phyloP scores from a whole-genome alignment of 2,329 filamentous ascomycete species.

The Leptosphaerulina australis region DNA sequence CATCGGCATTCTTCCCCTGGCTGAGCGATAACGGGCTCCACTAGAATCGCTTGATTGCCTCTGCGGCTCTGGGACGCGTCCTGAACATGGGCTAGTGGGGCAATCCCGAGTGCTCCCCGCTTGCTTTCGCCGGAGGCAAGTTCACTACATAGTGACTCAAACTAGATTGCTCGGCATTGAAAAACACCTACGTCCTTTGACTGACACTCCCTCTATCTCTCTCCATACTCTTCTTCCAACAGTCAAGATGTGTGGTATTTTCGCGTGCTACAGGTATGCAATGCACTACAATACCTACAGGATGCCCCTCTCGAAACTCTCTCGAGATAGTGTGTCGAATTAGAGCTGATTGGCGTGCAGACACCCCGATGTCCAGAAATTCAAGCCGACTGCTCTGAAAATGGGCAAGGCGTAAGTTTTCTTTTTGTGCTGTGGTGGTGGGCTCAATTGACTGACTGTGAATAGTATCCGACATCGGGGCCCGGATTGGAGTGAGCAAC shows the following conservation, averaged over 20 bases:
- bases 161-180: constrained; percentile 24
- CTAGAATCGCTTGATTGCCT: constrained; percentile 10
- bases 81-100: constrained; percentile 30
- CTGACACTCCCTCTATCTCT: constrained; percentile 10
- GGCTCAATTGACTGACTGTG: constrained; percentile 44
- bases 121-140: constrained; percentile 29
- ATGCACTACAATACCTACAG: constrained; percentile 21
- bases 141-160: constrained; percentile 32
- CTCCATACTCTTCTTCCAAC: constrained; percentile 12
- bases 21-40: constrained; percentile 20
- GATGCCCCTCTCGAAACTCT: constrained; percentile 32
- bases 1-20: constrained; percentile 26
- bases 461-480: constrained; percentile 89
- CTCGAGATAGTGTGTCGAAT: constrained; percentile 18
- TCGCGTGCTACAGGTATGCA: constrained; percentile 83
- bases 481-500: constrained; percentile 92
- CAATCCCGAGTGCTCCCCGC: constrained; percentile 22
- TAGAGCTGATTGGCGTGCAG: constrained; percentile 50
- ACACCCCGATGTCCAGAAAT: constrained; percentile 92
- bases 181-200: constrained; percentile 10
- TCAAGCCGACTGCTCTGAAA: constrained; percentile 92
- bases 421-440: not conserved
- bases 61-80: constrained; percentile 26
- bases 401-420: constrained; percentile 87
- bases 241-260: constrained; percentile 90